Conservation (phyloP, 371 early-diverging fungal species). For the Mortierella polycephala region DNA sequence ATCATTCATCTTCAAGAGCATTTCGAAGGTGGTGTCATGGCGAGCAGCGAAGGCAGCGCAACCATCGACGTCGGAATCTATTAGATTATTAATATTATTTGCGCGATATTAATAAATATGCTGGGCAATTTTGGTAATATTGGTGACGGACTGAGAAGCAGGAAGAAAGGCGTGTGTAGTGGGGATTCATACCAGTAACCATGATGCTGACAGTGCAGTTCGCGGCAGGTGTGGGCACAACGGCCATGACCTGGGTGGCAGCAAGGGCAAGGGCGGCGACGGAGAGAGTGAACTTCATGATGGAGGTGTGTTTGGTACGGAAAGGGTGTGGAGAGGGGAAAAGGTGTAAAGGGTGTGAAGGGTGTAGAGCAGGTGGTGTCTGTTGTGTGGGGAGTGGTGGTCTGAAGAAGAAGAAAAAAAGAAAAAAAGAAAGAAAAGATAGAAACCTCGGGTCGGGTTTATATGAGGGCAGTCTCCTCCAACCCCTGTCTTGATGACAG, state of each 20-base stretch:
- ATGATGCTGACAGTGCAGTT: constrained; percentile 30
- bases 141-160: background rate
- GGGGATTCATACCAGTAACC: constrained; percentile 23
- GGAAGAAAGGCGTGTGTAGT: background rate
- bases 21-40: constrained; percentile 15
- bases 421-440: background rate
- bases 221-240: constrained; percentile 29
- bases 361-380: background rate
- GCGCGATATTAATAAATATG: background rate
- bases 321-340: background rate
- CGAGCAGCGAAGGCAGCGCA: constrained; percentile 19
- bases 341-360: background rate
- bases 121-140: background rate
- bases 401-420: constrained; percentile 23
- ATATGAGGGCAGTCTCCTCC: too few relatives aligned
- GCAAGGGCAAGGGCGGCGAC: constrained; percentile 32
- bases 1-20: constrained; percentile 24
- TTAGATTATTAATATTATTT: background rate
- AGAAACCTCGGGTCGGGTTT: too few relatives aligned
- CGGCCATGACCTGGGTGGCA: constrained; percentile 43
- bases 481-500: too few relatives aligned
- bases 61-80: constrained; percentile 14
- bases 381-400: constrained; percentile 21
- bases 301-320: constrained; percentile 1
- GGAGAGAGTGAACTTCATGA: constrained; percentile 38